Evolutionary conservation across 2,329 filamentous ascomycete genomes (phyloP), one percentile per base, ranked within the genome.

Genomic region (Colletotrichum sp.): DNA sequence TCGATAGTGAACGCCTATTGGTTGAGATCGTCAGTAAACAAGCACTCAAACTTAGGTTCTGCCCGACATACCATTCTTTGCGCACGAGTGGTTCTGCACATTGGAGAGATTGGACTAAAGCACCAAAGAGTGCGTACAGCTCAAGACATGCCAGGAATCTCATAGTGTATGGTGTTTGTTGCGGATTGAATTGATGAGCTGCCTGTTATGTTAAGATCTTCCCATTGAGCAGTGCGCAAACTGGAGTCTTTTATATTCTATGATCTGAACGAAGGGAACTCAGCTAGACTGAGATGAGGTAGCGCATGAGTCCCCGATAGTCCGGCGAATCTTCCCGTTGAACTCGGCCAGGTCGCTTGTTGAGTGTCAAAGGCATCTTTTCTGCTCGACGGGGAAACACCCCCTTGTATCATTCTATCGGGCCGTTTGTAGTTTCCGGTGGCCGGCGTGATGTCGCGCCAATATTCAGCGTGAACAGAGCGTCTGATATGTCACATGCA

Each of bases 231-330:
- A 22, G n/a, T 52, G 43, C 6, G 43, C 43, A 3, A 48, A 8
- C 43, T 0, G 1, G n/a, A 52, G 10, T 2, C 10, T 48, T 10
- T 52, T 22, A 52, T 52, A 52, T 52, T 52, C n/a, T 13, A 13
- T 0, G 43, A 22, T 22, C 43, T 52, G n/a, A 13, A 22, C 0
- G n/a, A 48, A 0, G 0, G n/a, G 1, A 4, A 8, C 13, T 1
- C 10, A 22, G 3, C 6, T 22, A 13, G 43, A 0, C 43, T 52
- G 10, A 25, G 43, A 13, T 22, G 10, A 52, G n/a, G 4, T 3
- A 22, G n/a, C 43, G n/a, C 10, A 8, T 13, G 10, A 52, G n/a
- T 2, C n/a, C n/a, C 43, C 43, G 10, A 22, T 5, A 52, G 1
- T 52, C n/a, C 43, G 12, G 43, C 43, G 3, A 48, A 25, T 5